Percentiles rank a stretch among this genome's conserved stretches.
phyloP scores from a whole-genome alignment of 1,284 basidiomycete genomes.

The Cutaneotrichosporon cyanovorans region DNA sequence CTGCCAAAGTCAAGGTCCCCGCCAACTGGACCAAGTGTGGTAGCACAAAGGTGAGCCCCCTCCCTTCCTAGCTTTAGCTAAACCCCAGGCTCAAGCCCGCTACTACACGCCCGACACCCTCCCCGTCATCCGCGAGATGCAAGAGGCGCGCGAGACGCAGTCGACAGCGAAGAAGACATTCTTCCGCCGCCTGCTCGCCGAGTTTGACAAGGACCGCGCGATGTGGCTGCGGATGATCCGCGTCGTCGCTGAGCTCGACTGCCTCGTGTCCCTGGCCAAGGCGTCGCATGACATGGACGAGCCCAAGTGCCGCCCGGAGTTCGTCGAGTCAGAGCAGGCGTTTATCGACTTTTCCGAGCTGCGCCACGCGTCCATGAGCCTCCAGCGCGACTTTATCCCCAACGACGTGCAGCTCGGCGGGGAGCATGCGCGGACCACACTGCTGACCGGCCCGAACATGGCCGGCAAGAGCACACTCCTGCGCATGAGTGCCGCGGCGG shows the following conservation, averaged over 20 bases:
- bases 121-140: slow-evolving; percentile 64
- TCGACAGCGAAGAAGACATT: slow-evolving; percentile 71
- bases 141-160: slow-evolving; percentile 84
- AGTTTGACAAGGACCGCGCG: slow-evolving; percentile 77
- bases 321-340: slow-evolving; percentile 71
- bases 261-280: slow-evolving; percentile 85
- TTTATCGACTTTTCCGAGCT: slow-evolving; percentile 71
- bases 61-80: slow-evolving; percentile 46
- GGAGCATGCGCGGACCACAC: slow-evolving; percentile 62
- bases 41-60: slow-evolving; percentile 66
- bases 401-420: slow-evolving; percentile 82
- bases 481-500: slow-evolving; percentile 92
- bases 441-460: slow-evolving; percentile 83
- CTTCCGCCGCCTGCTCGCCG: slow-evolving; percentile 66
- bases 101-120: slow-evolving; percentile 69
- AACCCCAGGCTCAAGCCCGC: slow-evolving; percentile 51
- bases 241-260: slow-evolving; percentile 81
- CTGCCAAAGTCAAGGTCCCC: slow-evolving; percentile 59
- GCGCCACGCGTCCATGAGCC: slow-evolving; percentile 75
- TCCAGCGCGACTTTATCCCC: slow-evolving; percentile 78
- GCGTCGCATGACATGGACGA: slow-evolving; percentile 82
- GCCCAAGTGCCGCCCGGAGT: slow-evolving; percentile 82
- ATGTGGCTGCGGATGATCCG: slow-evolving; percentile 66
- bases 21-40: slow-evolving; percentile 73
- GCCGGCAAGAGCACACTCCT: slow-evolving; percentile 75